Evolutionary conservation across 176 grass and related monocot genomes (phyloP), one percentile per base, ranked within the genome.

Genomic region (Rhynchospora pubera): DNA sequence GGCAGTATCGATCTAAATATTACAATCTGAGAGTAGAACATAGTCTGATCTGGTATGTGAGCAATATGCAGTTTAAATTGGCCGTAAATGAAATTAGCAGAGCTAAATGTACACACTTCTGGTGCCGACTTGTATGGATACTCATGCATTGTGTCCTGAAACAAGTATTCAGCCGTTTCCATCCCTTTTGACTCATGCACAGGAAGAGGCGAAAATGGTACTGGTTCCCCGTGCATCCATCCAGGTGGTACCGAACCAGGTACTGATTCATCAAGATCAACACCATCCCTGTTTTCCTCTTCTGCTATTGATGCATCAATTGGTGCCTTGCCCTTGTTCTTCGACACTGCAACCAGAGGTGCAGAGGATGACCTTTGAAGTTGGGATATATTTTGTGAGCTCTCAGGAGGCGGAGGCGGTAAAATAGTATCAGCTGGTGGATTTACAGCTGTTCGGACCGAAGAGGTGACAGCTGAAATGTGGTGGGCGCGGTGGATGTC

Each of bases 291-390:
- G 39, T 84, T 24, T 18, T 81, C 88, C 26, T 91, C 89, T 84
- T 91, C 86, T 4, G 68, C 61, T 68, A 82, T 83, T 15, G 89
- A 16, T 12, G 60, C 6, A 8, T 26, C 22, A 52, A 72, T 77
- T 14, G 39, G 83, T 30, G 7, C 71, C 81, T 43, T 84, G 76
- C 72, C 91, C 91, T 85, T 94, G 87, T 26, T 78, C 44, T 80
- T 83, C 67, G n/a, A 83, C 16, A 89, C 61, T 83, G 67, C 16
- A 5, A 88, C 48, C 30, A 88, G 87, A 67, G 84, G 58, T 57
- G 78, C 53, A 6, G 78, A 61, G 59, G 62, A 3, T 23, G 12
- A 26, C 86, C n/a, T 75, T 88, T 9, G 82, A 5, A 86, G 85
- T 6, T 88, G 63, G 11, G 87, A 87, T 2, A 88, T 78, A 18